These are phyloP conservation scores for Stenocarpella maydis DNA, from an alignment of 2,329 filamentous ascomycete genomes.

Conservation along the genomic window DNA sequence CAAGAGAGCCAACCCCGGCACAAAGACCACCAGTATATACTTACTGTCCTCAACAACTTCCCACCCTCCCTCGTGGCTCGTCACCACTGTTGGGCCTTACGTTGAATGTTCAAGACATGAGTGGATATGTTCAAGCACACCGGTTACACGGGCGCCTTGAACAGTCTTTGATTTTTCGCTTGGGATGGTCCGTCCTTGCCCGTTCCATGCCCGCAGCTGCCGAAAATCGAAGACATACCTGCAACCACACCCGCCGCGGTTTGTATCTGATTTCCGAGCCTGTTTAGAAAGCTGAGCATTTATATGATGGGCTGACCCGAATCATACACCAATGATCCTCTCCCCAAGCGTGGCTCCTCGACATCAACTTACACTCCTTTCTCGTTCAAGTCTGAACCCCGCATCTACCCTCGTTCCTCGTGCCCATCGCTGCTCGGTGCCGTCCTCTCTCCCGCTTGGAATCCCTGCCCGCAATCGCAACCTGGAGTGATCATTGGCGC, in stretches of 20 bases:
- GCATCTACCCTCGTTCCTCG: not conserved
- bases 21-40: slow-evolving; percentile 30
- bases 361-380: not conserved
- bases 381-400: not conserved
- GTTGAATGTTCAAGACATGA: slow-evolving; percentile 34
- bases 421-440: not conserved
- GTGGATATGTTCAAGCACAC: slow-evolving; percentile 32
- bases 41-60: slow-evolving; percentile 20
- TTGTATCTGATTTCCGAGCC: slow-evolving; percentile 18
- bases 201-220: slow-evolving; percentile 30
- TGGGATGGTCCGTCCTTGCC: slow-evolving; percentile 34
- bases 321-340: not conserved
- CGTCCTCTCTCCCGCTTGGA: not conserved
- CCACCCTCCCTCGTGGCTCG: slow-evolving; percentile 18
- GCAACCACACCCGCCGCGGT: slow-evolving; percentile 30
- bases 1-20: slow-evolving; percentile 24
- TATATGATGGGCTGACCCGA: slow-evolving; percentile 32
- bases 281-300: not conserved
- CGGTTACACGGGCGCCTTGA: slow-evolving; percentile 33
- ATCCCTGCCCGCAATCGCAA: not conserved
- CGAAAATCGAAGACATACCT: slow-evolving; percentile 36
- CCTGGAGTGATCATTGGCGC: not conserved
- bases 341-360: not conserved
- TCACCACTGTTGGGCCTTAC: slow-evolving; percentile 23
- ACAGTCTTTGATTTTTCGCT: slow-evolving; percentile 36